A percentile compares a stretch with the other conserved stretches of the same genome.
phyloP scores from a whole-genome alignment of 768 basidiomycete species.

The Tulasnella sp. region DNA sequence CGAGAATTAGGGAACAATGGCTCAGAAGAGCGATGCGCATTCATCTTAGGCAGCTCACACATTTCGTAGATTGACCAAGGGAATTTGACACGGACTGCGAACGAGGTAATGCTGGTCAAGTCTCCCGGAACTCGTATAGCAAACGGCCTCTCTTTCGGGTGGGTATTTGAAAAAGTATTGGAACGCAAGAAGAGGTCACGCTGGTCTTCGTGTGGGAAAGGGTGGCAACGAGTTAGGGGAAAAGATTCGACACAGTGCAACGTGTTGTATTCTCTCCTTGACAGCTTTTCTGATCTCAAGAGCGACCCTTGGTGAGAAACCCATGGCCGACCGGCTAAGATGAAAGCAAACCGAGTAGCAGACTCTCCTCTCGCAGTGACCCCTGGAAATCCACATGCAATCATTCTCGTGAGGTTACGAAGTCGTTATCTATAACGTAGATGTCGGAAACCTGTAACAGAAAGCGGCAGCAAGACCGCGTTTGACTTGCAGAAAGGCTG shows the following conservation, averaged over 20 bases:
- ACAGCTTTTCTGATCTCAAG: neutral
- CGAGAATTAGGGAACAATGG: too few species aligned
- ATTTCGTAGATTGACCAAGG: too few species aligned
- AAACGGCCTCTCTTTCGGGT: too few species aligned
- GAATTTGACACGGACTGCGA: too few species aligned
- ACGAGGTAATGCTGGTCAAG: too few species aligned
- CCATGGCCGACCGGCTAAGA: neutral
- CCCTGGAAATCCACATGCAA: neutral
- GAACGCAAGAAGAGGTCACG: too few species aligned
- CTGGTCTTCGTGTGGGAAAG: neutral
- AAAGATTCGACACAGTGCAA: neutral
- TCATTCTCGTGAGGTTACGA: neutral
- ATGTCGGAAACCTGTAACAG: neutral
- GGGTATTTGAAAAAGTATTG: too few species aligned
- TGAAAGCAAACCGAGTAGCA: neutral
- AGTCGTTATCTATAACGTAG: neutral
- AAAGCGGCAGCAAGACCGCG: neutral
- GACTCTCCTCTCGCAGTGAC: too few species aligned
- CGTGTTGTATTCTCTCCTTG: neutral
- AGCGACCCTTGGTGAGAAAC: neutral
- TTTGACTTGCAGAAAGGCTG: neutral
- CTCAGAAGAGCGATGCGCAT: too few species aligned
- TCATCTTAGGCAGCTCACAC: too few species aligned
- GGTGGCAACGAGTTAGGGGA: neutral
- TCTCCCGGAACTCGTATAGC: too few species aligned